phyloP scores from a whole-genome alignment of 2,329 filamentous ascomycete species.

The Claviceps sorghi region DNA sequence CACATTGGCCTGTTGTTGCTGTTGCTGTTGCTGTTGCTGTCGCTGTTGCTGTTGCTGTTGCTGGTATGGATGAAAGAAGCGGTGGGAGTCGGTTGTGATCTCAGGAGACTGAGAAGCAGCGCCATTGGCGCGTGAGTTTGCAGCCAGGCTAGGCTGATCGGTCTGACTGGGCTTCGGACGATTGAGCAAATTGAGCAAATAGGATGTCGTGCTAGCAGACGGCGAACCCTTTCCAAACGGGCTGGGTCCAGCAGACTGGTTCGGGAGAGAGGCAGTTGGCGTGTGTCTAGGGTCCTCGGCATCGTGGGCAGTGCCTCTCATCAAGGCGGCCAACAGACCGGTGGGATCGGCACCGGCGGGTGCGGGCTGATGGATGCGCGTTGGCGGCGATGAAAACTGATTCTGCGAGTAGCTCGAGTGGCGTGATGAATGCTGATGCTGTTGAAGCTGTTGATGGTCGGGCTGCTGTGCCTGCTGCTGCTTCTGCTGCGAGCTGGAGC shows the following conservation, averaged over 20 bases:
- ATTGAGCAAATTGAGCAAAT: slow-evolving; percentile 74
- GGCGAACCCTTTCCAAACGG: slow-evolving; percentile 36
- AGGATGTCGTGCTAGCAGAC: slow-evolving; percentile 61
- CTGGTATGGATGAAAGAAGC: slow-evolving; percentile 17
- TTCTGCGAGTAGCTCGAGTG: slow-evolving; percentile 10
- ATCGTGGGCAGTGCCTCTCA: slow-evolving; percentile 38
- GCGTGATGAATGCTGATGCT: slow-evolving; percentile 8
- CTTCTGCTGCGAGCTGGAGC: slow-evolving; percentile 17
- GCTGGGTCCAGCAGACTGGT: slow-evolving; percentile 12
- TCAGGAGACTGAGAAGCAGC: slow-evolving; percentile 31
- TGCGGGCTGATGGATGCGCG: slow-evolving; percentile 41
- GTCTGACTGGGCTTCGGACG: slow-evolving; percentile 54
- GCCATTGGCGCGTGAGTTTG: slow-evolving; percentile 27
- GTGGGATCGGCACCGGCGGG: slow-evolving; percentile 41
- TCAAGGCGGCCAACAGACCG: slow-evolving; percentile 44
- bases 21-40: slow-evolving; percentile 10
- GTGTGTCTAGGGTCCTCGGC: slow-evolving; percentile 24
- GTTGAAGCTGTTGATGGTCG: slow-evolving; percentile 12
- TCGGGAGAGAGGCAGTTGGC: slow-evolving; percentile 10
- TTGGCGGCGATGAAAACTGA: slow-evolving; percentile 15
- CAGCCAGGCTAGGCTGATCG: slow-evolving; percentile 29
- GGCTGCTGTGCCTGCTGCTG: slow-evolving; percentile 11
- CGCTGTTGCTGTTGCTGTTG: slow-evolving; percentile 12
- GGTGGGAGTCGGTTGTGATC: slow-evolving; percentile 13
- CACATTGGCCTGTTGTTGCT: slow-evolving; percentile 10